phyloP scores from a whole-genome alignment of 257 asterid genomes.

The Striga asiatica region DNA sequence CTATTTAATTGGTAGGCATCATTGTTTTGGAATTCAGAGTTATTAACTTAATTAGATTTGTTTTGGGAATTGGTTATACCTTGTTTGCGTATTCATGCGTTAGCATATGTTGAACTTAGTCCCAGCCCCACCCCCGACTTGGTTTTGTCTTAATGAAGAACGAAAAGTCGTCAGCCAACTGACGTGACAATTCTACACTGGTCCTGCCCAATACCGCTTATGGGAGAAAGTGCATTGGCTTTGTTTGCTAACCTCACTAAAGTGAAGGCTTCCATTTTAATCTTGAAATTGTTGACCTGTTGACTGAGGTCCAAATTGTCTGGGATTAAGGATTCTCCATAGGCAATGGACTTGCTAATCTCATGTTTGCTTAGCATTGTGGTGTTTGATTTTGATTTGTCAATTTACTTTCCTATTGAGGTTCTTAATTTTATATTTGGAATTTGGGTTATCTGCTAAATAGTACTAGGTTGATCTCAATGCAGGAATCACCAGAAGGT shows the following conservation, averaged over 20 bases:
- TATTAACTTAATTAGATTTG: background rate
- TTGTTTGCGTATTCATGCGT: background rate
- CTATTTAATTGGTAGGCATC: background rate
- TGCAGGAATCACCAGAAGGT: conserved; percentile 94
- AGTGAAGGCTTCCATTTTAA: too few species aligned
- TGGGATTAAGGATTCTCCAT: background rate
- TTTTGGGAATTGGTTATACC: background rate
- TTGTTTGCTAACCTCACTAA: too few species aligned
- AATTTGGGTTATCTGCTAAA: conserved; percentile 1
- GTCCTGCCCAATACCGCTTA: too few species aligned
- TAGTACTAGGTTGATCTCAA: conserved; percentile 6
- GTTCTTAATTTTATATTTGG: background rate
- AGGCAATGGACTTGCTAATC: background rate
- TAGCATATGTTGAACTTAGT: background rate
- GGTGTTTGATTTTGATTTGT: conserved; percentile 1
- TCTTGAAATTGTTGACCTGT: conserved; percentile 8
- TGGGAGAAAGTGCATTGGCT: too few species aligned
- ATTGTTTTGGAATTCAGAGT: background rate
- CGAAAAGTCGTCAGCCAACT: too few species aligned
- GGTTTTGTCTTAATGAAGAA: too few species aligned
- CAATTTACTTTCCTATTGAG: background rate
- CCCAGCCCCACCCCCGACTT: too few species aligned
- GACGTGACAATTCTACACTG: too few species aligned
- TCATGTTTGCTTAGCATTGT: background rate
- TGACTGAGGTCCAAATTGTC: conserved; percentile 6